Conservation (phyloP, 805 yeast species). For the Sugiyamaella smithiae region DNA sequence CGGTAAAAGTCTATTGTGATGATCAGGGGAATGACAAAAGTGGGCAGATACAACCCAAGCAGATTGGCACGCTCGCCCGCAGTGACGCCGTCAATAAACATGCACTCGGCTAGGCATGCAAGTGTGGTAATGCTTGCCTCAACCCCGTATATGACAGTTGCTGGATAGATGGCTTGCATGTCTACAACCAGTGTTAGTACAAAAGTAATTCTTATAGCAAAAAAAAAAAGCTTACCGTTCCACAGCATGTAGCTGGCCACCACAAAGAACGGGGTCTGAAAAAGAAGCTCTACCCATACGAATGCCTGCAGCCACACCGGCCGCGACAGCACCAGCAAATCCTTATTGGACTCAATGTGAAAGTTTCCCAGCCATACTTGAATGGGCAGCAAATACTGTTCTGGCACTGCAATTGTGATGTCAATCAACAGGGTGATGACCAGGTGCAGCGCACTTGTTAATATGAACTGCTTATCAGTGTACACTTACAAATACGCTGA, state of each 20-base stretch:
- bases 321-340: conserved; percentile 55
- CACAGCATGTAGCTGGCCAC: conserved; percentile 39
- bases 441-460: conserved; percentile 52
- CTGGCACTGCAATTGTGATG: conserved; percentile 65
- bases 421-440: conserved; percentile 77
- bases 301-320: conserved; percentile 75
- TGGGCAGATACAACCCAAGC: conserved; percentile 62
- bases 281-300: conserved; percentile 65
- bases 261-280: conserved; percentile 85
- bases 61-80: conserved; percentile 42
- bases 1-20: conserved; percentile 47
- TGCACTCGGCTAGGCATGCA: conserved; percentile 50
- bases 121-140: conserved; percentile 81
- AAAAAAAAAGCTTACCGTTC: conserved; percentile 31
- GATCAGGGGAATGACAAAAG: conserved; percentile 58
- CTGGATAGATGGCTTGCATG: conserved; percentile 33
- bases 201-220: neutral
- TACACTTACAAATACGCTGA: conserved; percentile 29
- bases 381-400: conserved; percentile 42
- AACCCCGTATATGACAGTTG: conserved; percentile 66
- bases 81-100: conserved; percentile 37
- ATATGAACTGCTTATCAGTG: neutral
- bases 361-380: conserved; percentile 52
- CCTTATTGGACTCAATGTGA: conserved; percentile 67
- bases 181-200: neutral